Percentiles rank a stretch among this genome's conserved stretches.
phyloP scores from a whole-genome alignment of 192 early-diverging fungal species.

The Thamnidium elegans region DNA sequence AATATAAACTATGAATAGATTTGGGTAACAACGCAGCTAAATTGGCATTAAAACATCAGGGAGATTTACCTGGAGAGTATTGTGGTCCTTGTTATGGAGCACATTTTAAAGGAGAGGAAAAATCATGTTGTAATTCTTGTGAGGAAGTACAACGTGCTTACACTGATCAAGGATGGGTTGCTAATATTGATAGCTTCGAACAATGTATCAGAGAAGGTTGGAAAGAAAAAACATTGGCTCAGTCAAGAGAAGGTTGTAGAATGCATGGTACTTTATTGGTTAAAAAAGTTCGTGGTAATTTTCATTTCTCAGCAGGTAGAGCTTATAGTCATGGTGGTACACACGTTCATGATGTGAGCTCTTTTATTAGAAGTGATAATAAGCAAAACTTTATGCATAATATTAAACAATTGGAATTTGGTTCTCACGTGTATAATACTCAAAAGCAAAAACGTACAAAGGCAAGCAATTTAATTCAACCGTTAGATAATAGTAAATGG shows the following conservation, averaged over 20 bases:
- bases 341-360: slow-evolving; percentile 27
- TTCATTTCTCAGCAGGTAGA: slow-evolving; percentile 88
- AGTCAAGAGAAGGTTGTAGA: slow-evolving; percentile 85
- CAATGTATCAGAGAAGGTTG: slow-evolving; percentile 90
- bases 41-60: not conserved
- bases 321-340: slow-evolving; percentile 58
- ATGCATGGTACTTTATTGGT: slow-evolving; percentile 75
- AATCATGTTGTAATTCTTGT: slow-evolving; percentile 88
- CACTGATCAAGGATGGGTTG: slow-evolving; percentile 74
- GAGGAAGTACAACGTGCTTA: slow-evolving; percentile 85
- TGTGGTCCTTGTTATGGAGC: slow-evolving; percentile 89
- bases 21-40: slow-evolving; percentile 45
- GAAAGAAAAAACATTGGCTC: slow-evolving; percentile 62
- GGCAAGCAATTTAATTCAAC: slow-evolving; percentile 42
- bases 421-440: slow-evolving; percentile 29
- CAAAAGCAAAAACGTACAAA: slow-evolving; percentile 20
- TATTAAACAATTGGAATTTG: slow-evolving; percentile 82
- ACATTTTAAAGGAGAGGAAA: slow-evolving; percentile 40
- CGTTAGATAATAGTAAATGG: slow-evolving; percentile 63
- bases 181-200: slow-evolving; percentile 73
- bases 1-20: slow-evolving; percentile 32
- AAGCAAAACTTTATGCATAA: slow-evolving; percentile 79
- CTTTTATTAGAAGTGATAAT: slow-evolving; percentile 29
- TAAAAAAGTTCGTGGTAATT: slow-evolving; percentile 89
- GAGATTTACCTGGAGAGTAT: slow-evolving; percentile 38